A percentile compares a stretch with the other conserved stretches of the same genome.
Evolutionary conservation across 768 basidiomycete species (phyloP).

Genomic region (Pleurotus platypus): DNA sequence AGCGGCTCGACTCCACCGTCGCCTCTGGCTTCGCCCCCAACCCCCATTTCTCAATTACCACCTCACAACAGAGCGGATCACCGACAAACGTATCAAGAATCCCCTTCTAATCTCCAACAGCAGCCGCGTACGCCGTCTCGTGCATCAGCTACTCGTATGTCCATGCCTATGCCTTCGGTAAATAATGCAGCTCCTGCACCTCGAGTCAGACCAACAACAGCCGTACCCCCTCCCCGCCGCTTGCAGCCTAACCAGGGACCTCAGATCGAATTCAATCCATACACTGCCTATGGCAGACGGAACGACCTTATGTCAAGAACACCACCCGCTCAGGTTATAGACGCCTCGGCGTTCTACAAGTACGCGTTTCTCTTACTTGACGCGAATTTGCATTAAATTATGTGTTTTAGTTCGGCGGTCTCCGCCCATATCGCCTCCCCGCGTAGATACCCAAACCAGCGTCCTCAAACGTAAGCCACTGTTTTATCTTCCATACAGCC

Average conservation of each 20-base stretch:
- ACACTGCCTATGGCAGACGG: slow-evolving; percentile 37
- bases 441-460: not conserved
- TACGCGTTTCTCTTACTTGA: slow-evolving; percentile 20
- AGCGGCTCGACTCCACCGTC: slow-evolving; percentile 17
- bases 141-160: slow-evolving; percentile 10
- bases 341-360: slow-evolving; percentile 55
- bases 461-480: not conserved
- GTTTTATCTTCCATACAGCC: not conserved
- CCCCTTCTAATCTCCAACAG: not conserved
- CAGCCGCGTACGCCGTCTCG: slow-evolving; percentile 1
- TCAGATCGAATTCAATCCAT: slow-evolving; percentile 38
- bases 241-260: slow-evolving; percentile 10
- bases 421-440: slow-evolving; percentile 13
- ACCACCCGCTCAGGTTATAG: slow-evolving; percentile 13
- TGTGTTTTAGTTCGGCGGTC: slow-evolving; percentile 37
- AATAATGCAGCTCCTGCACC: slow-evolving; percentile 3
- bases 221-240: slow-evolving; percentile 7
- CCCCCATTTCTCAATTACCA: not conserved
- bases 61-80: slow-evolving; percentile 1
- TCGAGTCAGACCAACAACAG: slow-evolving; percentile 8
- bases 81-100: slow-evolving; percentile 6
- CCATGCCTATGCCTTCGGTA: slow-evolving; percentile 13
- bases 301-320: slow-evolving; percentile 8
- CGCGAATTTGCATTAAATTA: not conserved
- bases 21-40: slow-evolving; percentile 16